phyloP scores from a whole-genome alignment of 2,329 filamentous ascomycete species.

The Neocucurbitaria cava region DNA sequence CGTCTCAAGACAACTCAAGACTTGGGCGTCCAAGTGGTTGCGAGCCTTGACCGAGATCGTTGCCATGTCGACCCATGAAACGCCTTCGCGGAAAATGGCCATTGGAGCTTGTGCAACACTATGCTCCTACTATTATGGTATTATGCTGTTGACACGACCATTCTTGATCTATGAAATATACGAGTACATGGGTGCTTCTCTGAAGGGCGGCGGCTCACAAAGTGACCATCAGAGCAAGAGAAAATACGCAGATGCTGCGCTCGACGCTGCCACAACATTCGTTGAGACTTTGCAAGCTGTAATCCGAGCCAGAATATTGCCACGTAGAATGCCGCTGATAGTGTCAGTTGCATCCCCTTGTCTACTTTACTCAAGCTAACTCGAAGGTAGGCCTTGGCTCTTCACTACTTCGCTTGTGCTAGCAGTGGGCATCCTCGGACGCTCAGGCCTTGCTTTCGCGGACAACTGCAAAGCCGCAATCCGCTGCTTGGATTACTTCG shows the following conservation, averaged over 20 bases:
- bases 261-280: constrained; percentile 36
- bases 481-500: constrained; percentile 36
- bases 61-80: constrained; percentile 28
- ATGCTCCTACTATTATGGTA: constrained; percentile 61
- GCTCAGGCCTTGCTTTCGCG: constrained; percentile 28
- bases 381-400: constrained; percentile 32
- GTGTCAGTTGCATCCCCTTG: constrained; percentile 22
- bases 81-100: constrained; percentile 22
- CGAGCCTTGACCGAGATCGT: constrained; percentile 35
- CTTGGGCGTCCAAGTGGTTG: constrained; percentile 50
- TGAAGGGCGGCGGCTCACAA: constrained; percentile 36
- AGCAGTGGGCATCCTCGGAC: constrained; percentile 33
- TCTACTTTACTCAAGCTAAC: background rate
- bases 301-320: constrained; percentile 26
- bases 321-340: constrained; percentile 40
- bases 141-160: constrained; percentile 61
- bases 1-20: constrained; percentile 51
- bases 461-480: constrained; percentile 32
- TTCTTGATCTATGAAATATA: constrained; percentile 61
- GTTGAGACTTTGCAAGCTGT: constrained; percentile 35
- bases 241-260: constrained; percentile 40
- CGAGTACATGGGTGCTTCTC: constrained; percentile 40
- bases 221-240: constrained; percentile 33
- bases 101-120: constrained; percentile 59
- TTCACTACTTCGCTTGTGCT: constrained; percentile 40